Conservation (phyloP, 2,329 filamentous ascomycete genomes). For the Akanthomyces lecanii region DNA sequence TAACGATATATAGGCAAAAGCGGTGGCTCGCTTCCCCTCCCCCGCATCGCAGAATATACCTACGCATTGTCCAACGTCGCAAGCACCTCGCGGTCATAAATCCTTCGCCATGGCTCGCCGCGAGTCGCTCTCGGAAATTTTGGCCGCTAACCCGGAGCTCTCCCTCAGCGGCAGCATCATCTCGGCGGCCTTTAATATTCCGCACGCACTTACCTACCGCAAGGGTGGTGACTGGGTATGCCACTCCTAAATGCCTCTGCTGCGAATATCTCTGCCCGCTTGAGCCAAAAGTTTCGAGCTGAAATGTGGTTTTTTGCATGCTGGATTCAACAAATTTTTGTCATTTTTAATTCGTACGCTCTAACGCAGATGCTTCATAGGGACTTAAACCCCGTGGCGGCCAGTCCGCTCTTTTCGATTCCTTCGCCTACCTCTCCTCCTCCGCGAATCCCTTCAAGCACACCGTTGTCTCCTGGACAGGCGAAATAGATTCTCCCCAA, state of each 20-base stretch:
- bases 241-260: conserved; percentile 15
- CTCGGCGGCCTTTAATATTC: conserved; percentile 61
- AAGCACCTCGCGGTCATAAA: conserved; percentile 17
- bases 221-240: conserved; percentile 57
- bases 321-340: conserved; percentile 10
- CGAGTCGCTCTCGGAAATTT: conserved; percentile 53
- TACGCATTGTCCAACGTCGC: conserved; percentile 14
- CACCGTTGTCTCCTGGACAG: conserved; percentile 90
- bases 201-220: conserved; percentile 55
- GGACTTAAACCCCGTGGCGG: conserved; percentile 73
- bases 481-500: conserved; percentile 63
- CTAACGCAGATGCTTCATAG: conserved; percentile 37
- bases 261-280: neutral
- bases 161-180: conserved; percentile 62
- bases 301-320: neutral
- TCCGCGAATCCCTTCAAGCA: conserved; percentile 82
- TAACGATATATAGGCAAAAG: neutral
- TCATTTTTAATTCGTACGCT: neutral
- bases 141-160: conserved; percentile 52
- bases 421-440: conserved; percentile 84
- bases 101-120: conserved; percentile 38
- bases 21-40: conserved; percentile 12
- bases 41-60: conserved; percentile 12
- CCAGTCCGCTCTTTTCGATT: conserved; percentile 88
- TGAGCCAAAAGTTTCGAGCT: neutral